phyloP scores from a whole-genome alignment of 345 rosid genomes.

The Eucalyptus sp. region DNA sequence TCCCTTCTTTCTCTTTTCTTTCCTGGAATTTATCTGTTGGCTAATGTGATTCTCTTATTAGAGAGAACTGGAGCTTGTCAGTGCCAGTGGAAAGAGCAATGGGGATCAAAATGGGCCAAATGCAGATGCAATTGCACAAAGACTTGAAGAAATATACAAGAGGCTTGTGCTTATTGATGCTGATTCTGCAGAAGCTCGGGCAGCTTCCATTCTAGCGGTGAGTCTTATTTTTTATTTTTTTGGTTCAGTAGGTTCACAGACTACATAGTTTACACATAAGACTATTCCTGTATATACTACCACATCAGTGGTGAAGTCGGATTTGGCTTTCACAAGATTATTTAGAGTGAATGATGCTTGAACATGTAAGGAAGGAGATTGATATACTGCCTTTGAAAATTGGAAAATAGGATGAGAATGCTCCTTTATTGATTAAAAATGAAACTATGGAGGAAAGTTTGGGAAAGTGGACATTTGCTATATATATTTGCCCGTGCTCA shows the following conservation, averaged over 20 bases:
- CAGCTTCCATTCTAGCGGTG: constrained; percentile 96
- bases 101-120: constrained; percentile 24
- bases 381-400: not conserved
- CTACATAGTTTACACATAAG: not conserved
- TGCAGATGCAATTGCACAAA: constrained; percentile 46
- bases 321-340: not conserved
- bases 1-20: not conserved
- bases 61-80: constrained; percentile 67
- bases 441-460: not conserved
- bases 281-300: not conserved
- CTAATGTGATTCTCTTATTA: not conserved
- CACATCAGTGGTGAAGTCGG: not conserved
- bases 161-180: constrained; percentile 93
- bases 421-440: not conserved
- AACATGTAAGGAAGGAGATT: not conserved
- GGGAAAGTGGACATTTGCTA: not conserved
- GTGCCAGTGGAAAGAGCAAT: constrained; percentile 32
- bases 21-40: not conserved
- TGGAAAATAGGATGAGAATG: not conserved
- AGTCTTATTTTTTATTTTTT: constrained; percentile 5
- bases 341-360: not conserved
- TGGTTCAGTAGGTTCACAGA: not conserved
- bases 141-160: constrained; percentile 89
- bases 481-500: not conserved
- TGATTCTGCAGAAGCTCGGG: constrained; percentile 88